Conservation (phyloP, 2,329 filamentous ascomycete species). For the Aspergillus flavus region DNA sequence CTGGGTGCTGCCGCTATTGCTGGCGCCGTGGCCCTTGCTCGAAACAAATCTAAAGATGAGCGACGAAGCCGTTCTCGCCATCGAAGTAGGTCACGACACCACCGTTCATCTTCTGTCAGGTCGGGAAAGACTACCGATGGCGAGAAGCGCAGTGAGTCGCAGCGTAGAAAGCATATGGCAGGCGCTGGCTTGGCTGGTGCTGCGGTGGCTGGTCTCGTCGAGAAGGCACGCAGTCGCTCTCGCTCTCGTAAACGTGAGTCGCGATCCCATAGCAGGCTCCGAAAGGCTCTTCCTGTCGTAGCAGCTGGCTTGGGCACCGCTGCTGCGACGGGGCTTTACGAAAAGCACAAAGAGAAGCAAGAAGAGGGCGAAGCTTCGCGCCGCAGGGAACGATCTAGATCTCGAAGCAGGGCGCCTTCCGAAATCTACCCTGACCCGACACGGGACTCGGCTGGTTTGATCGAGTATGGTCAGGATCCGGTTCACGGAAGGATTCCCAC, state of each 20-base stretch:
- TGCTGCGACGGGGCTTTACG: constrained; percentile 63
- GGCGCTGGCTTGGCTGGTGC: constrained; percentile 65
- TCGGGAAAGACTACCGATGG: constrained; percentile 23
- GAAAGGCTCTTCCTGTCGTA: constrained; percentile 61
- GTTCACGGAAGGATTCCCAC: constrained; percentile 58
- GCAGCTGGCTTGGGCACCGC: constrained; percentile 64
- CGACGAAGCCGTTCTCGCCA: constrained; percentile 47
- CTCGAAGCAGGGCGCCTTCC: constrained; percentile 46
- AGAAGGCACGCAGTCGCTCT: constrained; percentile 61
- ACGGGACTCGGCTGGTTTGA: constrained; percentile 54
- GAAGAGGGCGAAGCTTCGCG: constrained; percentile 51
- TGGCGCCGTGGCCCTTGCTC: constrained; percentile 60
- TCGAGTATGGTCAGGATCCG: constrained; percentile 66
- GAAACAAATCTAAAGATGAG: constrained; percentile 55
- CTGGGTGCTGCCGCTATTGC: constrained; percentile 62
- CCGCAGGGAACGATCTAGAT: constrained; percentile 48
- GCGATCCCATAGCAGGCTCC: constrained; percentile 58
- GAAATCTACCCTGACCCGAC: constrained; percentile 42
- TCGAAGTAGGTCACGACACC: constrained; percentile 50
- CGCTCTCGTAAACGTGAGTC: constrained; percentile 53
- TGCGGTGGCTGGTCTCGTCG: constrained; percentile 63
- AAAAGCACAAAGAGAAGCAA: constrained; percentile 64
- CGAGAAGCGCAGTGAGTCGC: constrained; percentile 43
- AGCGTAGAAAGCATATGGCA: constrained; percentile 61
- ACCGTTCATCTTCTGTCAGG: constrained; percentile 35